These are phyloP conservation scores for Catunica adiposa DNA, from an alignment of 2,329 filamentous ascomycete species.

Conservation along the genomic window DNA sequence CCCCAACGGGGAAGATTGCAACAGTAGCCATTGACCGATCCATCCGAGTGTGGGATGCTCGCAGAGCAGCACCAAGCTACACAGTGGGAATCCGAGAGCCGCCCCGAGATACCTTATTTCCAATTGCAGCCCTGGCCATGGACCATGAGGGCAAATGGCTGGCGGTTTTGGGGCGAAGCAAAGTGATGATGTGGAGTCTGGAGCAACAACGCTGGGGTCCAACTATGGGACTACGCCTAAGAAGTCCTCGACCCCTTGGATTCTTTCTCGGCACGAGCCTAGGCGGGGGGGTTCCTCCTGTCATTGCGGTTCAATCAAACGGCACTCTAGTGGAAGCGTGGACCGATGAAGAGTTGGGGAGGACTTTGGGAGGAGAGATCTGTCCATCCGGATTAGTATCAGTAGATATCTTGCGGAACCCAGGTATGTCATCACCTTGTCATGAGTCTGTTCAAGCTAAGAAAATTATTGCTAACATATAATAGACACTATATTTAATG, in stretches of 20 bases:
- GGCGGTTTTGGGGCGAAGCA: conserved; percentile 44
- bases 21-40: conserved; percentile 55
- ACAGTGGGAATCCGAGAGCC: neutral
- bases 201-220: conserved; percentile 38
- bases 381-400: conserved; percentile 37
- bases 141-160: conserved; percentile 49
- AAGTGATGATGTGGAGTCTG: conserved; percentile 48
- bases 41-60: conserved; percentile 49
- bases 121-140: conserved; percentile 46
- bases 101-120: conserved; percentile 27
- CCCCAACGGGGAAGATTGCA: conserved; percentile 46
- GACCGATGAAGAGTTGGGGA: conserved; percentile 24
- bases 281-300: conserved; percentile 10
- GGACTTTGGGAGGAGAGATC: conserved; percentile 24
- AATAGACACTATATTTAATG: neutral
- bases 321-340: conserved; percentile 45
- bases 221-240: conserved; percentile 29
- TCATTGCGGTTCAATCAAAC: conserved; percentile 48
- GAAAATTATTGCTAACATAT: neutral
- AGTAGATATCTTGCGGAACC: conserved; percentile 30
- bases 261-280: conserved; percentile 39
- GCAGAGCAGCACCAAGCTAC: conserved; percentile 27
- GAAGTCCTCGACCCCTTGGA: conserved; percentile 42
- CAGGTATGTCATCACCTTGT: conserved; percentile 23
- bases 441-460: neutral